These are phyloP conservation scores for Oryza punctata DNA, from an alignment of 176 grass and related monocot species.

Conservation along the genomic window DNA sequence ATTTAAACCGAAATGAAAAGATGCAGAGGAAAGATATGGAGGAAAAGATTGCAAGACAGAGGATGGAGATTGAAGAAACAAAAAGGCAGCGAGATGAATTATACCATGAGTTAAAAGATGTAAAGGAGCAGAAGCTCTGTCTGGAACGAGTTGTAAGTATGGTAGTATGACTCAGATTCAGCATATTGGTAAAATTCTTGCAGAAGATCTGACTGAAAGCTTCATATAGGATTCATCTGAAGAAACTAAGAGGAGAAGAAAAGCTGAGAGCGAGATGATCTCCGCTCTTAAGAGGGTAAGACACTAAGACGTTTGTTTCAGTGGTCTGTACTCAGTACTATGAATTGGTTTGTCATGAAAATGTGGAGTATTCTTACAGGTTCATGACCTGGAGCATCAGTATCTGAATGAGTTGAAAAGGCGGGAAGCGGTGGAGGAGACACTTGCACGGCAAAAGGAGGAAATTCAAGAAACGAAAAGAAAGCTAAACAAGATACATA, in stretches of 20 bases:
- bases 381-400: slow-evolving; percentile 38
- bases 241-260: slow-evolving; percentile 65
- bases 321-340: background rate
- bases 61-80: slow-evolving; percentile 43
- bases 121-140: slow-evolving; percentile 38
- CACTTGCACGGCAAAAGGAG: slow-evolving; percentile 30
- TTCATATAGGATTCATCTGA: slow-evolving; percentile 44
- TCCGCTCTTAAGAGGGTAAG: slow-evolving; percentile 58
- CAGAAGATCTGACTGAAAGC: slow-evolving; percentile 39
- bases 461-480: slow-evolving; percentile 48
- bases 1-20: slow-evolving; percentile 53
- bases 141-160: slow-evolving; percentile 41
- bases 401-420: slow-evolving; percentile 44
- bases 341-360: slow-evolving; percentile 7
- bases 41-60: slow-evolving; percentile 49
- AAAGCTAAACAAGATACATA: slow-evolving; percentile 30
- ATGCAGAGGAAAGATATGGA: slow-evolving; percentile 50
- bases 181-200: slow-evolving; percentile 20
- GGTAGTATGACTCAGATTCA: slow-evolving; percentile 31
- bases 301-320: background rate
- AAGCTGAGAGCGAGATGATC: slow-evolving; percentile 51
- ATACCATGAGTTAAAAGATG: slow-evolving; percentile 40
- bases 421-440: slow-evolving; percentile 52
- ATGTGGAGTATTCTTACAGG: slow-evolving; percentile 31
- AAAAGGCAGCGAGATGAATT: slow-evolving; percentile 44